phyloP scores from a whole-genome alignment of 2,329 filamentous ascomycete genomes.

The Gnomoniopsis smithogilvyi region DNA sequence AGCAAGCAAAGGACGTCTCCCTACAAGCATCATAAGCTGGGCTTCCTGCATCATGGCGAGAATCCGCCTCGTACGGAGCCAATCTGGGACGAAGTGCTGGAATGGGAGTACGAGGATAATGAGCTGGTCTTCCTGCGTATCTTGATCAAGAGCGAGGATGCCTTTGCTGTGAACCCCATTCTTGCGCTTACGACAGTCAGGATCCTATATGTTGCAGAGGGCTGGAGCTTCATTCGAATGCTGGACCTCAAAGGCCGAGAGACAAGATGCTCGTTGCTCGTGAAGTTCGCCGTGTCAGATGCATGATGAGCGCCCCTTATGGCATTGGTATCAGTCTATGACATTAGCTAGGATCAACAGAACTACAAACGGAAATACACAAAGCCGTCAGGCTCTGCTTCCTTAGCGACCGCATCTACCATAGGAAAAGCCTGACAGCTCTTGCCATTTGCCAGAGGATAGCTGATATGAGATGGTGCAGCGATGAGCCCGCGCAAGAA shows the following conservation, averaged over 20 bases:
- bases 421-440: too few species aligned
- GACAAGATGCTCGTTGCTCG: constrained; percentile 59
- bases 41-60: constrained; percentile 54
- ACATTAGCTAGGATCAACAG: too few species aligned
- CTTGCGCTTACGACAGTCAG: constrained; percentile 60
- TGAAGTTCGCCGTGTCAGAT: constrained; percentile 57
- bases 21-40: constrained; percentile 54
- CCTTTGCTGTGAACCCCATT: constrained; percentile 59
- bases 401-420: too few species aligned
- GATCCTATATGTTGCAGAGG: constrained; percentile 50
- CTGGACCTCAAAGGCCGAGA: constrained; percentile 62
- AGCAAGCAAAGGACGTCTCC: constrained; percentile 58
- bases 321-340: too few species aligned
- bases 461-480: constrained; percentile 53
- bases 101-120: constrained; percentile 67
- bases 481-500: constrained; percentile 37
- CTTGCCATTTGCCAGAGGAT: constrained; percentile 41
- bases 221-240: constrained; percentile 64
- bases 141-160: constrained; percentile 65
- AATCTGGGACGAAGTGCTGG: constrained; percentile 62
- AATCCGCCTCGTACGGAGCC: constrained; percentile 59
- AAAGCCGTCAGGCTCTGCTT: constrained; percentile 41
- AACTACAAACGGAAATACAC: not conserved
- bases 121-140: constrained; percentile 63
- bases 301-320: constrained; percentile 4